phyloP scores from a whole-genome alignment of 148 eudicot species.

The Rhododendron molle region DNA sequence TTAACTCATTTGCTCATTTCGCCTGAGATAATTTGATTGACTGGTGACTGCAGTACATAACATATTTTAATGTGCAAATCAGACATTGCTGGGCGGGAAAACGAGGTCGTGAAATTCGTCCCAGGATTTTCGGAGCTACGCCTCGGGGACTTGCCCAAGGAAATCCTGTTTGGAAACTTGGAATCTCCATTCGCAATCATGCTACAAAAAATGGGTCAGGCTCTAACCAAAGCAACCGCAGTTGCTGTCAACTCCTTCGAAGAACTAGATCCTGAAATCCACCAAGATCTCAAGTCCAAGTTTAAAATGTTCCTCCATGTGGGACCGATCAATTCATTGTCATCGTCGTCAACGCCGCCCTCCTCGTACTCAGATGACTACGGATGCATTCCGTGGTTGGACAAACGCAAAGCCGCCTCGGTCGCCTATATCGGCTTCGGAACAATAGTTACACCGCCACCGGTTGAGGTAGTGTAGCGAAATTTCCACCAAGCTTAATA shows the following conservation, averaged over 20 bases:
- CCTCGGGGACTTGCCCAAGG: conserved; percentile 34
- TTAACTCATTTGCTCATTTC: no score
- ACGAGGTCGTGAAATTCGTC: conserved; percentile 26
- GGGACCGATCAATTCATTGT: conserved; percentile 30
- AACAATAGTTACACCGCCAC: conserved; percentile 26
- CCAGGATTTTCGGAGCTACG: conserved; percentile 39
- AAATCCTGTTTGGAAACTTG: conserved; percentile 28
- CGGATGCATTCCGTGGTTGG: conserved; percentile 50
- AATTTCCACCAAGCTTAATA: not conserved
- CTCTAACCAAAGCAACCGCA: conserved; percentile 33
- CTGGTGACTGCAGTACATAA: not conserved
- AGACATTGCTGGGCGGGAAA: conserved; percentile 23
- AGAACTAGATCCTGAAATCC: conserved; percentile 34
- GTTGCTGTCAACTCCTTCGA: conserved; percentile 41
- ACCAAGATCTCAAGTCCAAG: conserved; percentile 33
- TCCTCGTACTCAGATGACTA: conserved; percentile 15
- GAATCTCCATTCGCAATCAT: conserved; percentile 23
- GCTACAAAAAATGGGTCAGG: conserved; percentile 37
- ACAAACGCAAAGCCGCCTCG: conserved; percentile 18
- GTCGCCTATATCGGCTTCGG: conserved; percentile 66
- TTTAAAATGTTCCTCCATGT: conserved; percentile 30
- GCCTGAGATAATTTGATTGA: not conserved
- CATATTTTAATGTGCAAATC: not conserved
- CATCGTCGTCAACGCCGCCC: conserved; percentile 8
- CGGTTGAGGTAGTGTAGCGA: conserved; percentile 15